Evolutionary conservation across 169 alveolate genomes (phyloP).

Genomic region (Blepharisma undulans): DNA sequence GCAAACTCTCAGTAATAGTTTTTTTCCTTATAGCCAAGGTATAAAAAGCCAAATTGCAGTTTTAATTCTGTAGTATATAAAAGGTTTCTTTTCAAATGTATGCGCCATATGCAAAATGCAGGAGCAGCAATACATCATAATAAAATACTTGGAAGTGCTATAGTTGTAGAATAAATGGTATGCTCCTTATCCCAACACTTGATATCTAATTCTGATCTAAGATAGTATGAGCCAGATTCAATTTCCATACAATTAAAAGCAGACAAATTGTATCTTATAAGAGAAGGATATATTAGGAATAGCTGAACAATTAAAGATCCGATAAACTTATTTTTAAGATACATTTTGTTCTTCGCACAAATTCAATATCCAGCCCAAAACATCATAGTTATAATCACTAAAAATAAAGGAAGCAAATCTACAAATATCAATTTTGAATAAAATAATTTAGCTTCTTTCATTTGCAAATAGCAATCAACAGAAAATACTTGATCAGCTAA

Average conservation of each 20-base stretch:
- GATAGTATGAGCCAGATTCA: background rate
- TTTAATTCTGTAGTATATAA: conserved; percentile 15
- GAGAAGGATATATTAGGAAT: conserved; percentile 45
- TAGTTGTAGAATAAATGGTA: background rate
- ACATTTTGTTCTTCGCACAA: background rate
- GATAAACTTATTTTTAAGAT: background rate
- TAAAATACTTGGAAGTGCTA: conserved; percentile 30
- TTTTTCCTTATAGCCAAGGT: conserved; percentile 45
- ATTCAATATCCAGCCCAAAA: conserved; percentile 15
- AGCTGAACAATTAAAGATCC: conserved; percentile 33
- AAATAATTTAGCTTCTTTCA: background rate
- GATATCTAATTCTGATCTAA: background rate
- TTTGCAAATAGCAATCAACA: conserved; percentile 48
- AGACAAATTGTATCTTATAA: conserved; percentile 26
- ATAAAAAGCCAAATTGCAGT: conserved; percentile 52
- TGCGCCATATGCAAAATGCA: background rate
- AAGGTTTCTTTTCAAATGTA: conserved; percentile 33
- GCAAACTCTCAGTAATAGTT: conserved; percentile 57
- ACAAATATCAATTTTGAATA: background rate
- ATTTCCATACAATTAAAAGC: background rate
- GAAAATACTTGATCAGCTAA: conserved; percentile 39
- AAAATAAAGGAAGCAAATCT: background rate
- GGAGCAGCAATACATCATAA: conserved; percentile 42
- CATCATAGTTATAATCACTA: background rate
- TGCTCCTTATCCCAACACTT: conserved; percentile 28